Conservation (phyloP, 139 green algal genomes). For the Diplosphaera chodatii region DNA sequence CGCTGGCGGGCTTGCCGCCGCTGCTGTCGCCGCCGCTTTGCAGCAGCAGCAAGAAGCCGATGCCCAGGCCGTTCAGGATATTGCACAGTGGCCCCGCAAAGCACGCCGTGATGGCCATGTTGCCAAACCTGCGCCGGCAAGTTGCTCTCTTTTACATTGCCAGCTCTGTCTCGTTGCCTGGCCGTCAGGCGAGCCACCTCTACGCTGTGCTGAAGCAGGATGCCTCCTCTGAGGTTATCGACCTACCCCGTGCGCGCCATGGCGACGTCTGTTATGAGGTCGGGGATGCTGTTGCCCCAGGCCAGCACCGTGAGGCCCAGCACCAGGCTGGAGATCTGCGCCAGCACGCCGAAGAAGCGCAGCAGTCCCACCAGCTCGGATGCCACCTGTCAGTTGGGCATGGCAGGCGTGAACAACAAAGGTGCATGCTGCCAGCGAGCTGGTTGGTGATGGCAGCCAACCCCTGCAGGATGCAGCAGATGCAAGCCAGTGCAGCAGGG, state of each 20-base stretch:
- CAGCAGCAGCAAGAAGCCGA: slow-evolving; percentile 54
- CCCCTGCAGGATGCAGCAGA: too few relatives aligned
- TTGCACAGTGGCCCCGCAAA: slow-evolving; percentile 90
- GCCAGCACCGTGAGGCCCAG: slow-evolving; percentile 83
- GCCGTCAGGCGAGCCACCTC: too few relatives aligned
- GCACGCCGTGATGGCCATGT: slow-evolving; percentile 86
- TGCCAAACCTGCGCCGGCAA: slow-evolving; percentile 22
- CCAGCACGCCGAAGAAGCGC: slow-evolving; percentile 51
- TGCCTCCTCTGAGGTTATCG: too few relatives aligned
- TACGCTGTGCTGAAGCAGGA: too few relatives aligned
- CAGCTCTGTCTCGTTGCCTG: too few relatives aligned
- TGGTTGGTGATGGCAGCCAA: too few relatives aligned
- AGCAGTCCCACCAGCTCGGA: slow-evolving; percentile 68
- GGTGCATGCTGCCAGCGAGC: too few relatives aligned
- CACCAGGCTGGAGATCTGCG: slow-evolving; percentile 43
- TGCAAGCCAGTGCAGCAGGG: too few relatives aligned
- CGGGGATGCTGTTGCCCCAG: slow-evolving; percentile 83
- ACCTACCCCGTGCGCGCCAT: slow-evolving; percentile 57
- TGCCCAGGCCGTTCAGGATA: slow-evolving; percentile 66
- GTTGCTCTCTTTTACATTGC: too few relatives aligned
- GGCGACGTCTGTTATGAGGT: slow-evolving; percentile 73
- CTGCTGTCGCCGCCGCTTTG: too few relatives aligned
- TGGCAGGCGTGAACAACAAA: too few relatives aligned
- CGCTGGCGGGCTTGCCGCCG: slow-evolving; percentile 13
- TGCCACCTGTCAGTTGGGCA: too few relatives aligned